Base-by-base conservation (phyloP, 805 yeast genomes). In the Candida succiphila region DNA sequence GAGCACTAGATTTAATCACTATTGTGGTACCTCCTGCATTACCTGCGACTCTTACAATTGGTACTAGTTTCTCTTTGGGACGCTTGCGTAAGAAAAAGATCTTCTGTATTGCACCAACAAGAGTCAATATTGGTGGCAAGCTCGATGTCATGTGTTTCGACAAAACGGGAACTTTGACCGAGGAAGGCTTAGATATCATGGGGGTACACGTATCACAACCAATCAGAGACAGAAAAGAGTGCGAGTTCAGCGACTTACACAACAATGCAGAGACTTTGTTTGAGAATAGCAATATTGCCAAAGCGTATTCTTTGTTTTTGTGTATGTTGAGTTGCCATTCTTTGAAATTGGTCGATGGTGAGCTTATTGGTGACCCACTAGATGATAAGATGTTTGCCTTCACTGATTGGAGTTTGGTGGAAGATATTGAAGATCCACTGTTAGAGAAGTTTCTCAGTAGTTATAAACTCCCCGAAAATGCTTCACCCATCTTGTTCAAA, bases 11-110 rank as follows among this genome's bases (percentile, higher is more conserved):
- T 59, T 73, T 92, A 33, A 80, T 92, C 35, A 92, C 99, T 0
- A 87, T 92, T 52, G 98, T 92, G 6, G 96, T 92, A 1, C 99
- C 99, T 1, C 99, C 99, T 1, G 98, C 98, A 0, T 66, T 92
- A 29, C 99, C 99, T 0, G 98, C 98, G 0, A 92, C 99, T 0
- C 62, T 92, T 39, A 87, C 98, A 0, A 89, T 92, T 38, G 99
- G 98, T 15, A 88, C 96, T 0, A 85, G 89, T 43, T 88, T 92
- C 62, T 95, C 98, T 0, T 58, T 92, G 18, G 65, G 75, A 21
- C 67, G 97, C 40, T 63, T 92, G 40, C 76, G 85, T 40, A 59
- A 67, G 38, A 70, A 72, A 38, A 63, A 71, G 27, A 78, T 94
- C 2, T 92, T 78, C 46, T 92, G 98, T 55, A 89, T 89, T 36